These are phyloP conservation scores for Adenanthera pavonina DNA, from an alignment of 306 rosid genomes.

Conservation along the genomic window DNA sequence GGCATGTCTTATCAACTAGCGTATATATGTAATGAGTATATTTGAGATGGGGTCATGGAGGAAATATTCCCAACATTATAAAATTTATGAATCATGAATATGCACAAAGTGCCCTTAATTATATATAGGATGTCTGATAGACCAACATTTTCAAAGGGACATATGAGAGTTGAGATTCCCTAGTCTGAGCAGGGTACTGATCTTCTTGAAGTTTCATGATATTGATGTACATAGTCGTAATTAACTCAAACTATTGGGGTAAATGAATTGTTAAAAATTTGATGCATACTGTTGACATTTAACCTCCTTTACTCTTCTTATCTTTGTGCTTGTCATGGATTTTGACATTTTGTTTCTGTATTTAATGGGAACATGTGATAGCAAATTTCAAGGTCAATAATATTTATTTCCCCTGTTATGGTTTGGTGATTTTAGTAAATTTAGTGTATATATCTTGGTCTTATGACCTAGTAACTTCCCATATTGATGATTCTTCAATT, in stretches of 20 bases:
- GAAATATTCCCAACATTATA: background rate
- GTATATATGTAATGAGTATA: background rate
- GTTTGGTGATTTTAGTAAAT: background rate
- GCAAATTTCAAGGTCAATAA: background rate
- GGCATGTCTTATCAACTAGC: constrained; percentile 3
- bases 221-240: constrained; percentile 2
- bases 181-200: background rate
- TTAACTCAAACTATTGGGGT: background rate
- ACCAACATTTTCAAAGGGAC: constrained; percentile 1
- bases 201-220: background rate
- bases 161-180: constrained; percentile 11
- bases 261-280: constrained; percentile 6
- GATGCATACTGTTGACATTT: background rate
- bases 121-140: constrained; percentile 3
- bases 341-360: background rate
- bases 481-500: constrained; percentile 2
- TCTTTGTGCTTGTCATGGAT: constrained; percentile 13
- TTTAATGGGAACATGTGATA: background rate
- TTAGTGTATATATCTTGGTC: constrained; percentile 1
- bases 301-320: constrained; percentile 7
- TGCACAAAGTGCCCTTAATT: background rate
- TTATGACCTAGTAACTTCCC: constrained; percentile 11
- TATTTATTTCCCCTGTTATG: background rate
- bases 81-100: constrained; percentile 3
- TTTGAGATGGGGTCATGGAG: constrained; percentile 14